Evolutionary conservation across 495 filamentous ascomycete species (phyloP).

Genomic region (Sordaria brevicollis): DNA sequence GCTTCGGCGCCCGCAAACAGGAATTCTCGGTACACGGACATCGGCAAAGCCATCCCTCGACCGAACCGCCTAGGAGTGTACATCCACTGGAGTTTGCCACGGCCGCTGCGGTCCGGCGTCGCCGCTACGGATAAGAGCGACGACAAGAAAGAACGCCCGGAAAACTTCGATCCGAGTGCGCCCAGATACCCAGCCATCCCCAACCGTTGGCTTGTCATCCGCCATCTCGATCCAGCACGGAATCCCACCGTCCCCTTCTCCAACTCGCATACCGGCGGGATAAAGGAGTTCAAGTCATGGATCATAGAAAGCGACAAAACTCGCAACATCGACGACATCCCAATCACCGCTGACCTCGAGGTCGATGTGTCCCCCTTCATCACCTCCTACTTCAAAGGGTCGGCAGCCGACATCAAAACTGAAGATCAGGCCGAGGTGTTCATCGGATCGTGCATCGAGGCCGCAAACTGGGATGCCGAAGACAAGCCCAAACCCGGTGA

Average conservation of each 20-base stretch:
- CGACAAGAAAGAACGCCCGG: neutral
- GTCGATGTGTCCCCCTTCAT: conserved; percentile 41
- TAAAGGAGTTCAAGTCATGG: conserved; percentile 27
- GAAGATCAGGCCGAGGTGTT: conserved; percentile 40
- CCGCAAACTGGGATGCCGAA: conserved; percentile 13
- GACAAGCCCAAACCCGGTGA: neutral
- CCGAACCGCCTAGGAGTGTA: conserved; percentile 38
- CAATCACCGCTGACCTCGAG: conserved; percentile 30
- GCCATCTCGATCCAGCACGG: conserved; percentile 15
- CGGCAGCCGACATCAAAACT: conserved; percentile 9
- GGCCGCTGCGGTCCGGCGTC: conserved; percentile 21
- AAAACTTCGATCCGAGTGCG: conserved; percentile 1
- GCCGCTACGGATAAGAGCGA: conserved; percentile 1
- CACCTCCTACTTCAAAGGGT: neutral
- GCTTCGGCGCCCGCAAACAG: conserved; percentile 15
- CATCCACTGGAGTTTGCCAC: conserved; percentile 43
- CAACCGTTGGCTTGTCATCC: conserved; percentile 34
- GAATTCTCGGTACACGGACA: conserved; percentile 37
- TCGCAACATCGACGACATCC: conserved; percentile 23
- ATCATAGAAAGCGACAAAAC: conserved; percentile 39
- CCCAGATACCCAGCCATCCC: conserved; percentile 26
- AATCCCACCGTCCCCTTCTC: conserved; percentile 4
- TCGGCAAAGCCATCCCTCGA: conserved; percentile 16
- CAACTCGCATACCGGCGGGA: neutral
- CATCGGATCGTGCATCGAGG: conserved; percentile 29